Evolutionary conservation across 345 rosid genomes (phyloP).

Genomic region (Gossypium mustelinum): DNA sequence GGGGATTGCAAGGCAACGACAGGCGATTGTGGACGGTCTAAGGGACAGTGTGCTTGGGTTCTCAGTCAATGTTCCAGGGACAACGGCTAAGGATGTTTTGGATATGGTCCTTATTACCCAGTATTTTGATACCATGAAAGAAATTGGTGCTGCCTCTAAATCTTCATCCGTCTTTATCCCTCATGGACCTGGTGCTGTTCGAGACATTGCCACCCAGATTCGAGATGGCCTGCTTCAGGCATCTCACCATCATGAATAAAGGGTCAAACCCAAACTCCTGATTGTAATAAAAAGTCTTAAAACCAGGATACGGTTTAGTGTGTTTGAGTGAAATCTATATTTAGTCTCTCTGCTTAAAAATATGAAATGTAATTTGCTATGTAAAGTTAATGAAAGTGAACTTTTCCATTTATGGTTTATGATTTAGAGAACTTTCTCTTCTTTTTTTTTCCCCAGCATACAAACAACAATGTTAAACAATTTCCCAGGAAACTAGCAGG

Average conservation of each 20-base stretch:
- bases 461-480: not conserved
- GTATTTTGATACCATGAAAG: conserved; percentile 30
- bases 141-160: conserved; percentile 31
- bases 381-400: not conserved
- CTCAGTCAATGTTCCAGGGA: conserved; percentile 13
- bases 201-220: conserved; percentile 27
- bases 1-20: conserved; percentile 48
- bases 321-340: not conserved
- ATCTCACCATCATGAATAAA: not conserved
- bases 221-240: conserved; percentile 31
- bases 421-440: no score
- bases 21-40: conserved; percentile 51
- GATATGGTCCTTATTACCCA: conserved; percentile 31
- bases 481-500: not conserved
- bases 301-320: not conserved
- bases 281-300: no score
- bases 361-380: not conserved
- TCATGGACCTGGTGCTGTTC: conserved; percentile 32
- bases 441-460: not conserved
- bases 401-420: not conserved
- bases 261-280: not conserved
- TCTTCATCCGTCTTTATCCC: conserved; percentile 30
- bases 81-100: conserved; percentile 18
- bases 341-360: not conserved
- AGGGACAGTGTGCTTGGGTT: conserved; percentile 23